A percentile compares a stretch with the other conserved stretches of the same genome.
Conservation (phyloP, 192 early-diverging fungal genomes). For the Coemansia sp. region DNA sequence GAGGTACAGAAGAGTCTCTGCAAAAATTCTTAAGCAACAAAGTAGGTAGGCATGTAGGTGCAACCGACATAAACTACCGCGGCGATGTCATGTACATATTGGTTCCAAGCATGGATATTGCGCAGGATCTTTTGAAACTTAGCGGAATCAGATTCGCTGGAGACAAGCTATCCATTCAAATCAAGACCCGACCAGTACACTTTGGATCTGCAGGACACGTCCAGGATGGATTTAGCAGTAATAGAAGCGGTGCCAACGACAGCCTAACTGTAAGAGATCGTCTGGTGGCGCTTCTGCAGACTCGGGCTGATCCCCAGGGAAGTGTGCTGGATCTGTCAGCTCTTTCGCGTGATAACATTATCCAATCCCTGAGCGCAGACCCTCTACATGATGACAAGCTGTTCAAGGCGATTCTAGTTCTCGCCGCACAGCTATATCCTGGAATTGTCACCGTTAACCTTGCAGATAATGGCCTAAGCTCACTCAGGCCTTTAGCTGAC, state of each 20-base stretch:
- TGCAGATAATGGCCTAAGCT: conserved; percentile 42
- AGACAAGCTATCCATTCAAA: conserved; percentile 39
- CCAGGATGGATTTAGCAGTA: conserved; percentile 11
- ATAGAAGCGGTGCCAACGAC: conserved; percentile 9
- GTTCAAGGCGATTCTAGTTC: conserved; percentile 43
- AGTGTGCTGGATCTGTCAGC: conserved; percentile 42
- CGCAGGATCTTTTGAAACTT: conserved; percentile 41
- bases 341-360: conserved; percentile 37
- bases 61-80: conserved; percentile 29
- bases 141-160: conserved; percentile 50
- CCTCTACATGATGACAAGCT: conserved; percentile 44
- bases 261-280: conserved; percentile 37
- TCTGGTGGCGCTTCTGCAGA: conserved; percentile 39
- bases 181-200: conserved; percentile 39
- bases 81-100: conserved; percentile 47
- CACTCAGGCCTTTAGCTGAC: conserved; percentile 38
- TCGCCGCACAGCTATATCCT: conserved; percentile 42
- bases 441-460: conserved; percentile 31
- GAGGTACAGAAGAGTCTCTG: conserved; percentile 38
- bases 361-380: conserved; percentile 34
- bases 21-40: conserved; percentile 41
- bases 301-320: conserved; percentile 40
- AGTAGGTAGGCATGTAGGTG: conserved; percentile 24
- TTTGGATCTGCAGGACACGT: conserved; percentile 23
- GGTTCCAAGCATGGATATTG: conserved; percentile 31